Base-by-base conservation (phyloP, 495 filamentous ascomycete genomes). In the Hamigera avellanea region DNA sequence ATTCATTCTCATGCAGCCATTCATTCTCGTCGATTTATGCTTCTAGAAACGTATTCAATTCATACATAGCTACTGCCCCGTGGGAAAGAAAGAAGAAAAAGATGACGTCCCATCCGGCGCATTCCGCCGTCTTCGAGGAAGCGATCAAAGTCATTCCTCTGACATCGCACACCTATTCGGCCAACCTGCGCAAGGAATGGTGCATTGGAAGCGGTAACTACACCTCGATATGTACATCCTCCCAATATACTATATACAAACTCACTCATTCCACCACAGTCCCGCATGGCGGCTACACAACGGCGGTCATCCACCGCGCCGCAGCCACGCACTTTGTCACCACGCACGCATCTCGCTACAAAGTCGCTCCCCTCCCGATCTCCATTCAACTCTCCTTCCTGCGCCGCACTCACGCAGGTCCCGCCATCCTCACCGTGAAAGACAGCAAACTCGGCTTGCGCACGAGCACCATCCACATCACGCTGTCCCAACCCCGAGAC, bases 201-300 rank as follows among this genome's bases (percentile, higher is more conserved):
- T 80, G 71, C 42, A 84, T 87, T 43, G 83, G 83, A 32, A 69
- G 67, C 26, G 78, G 80, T 82, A 52, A 13, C 25, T n/a, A n/a
- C n/a, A n/a, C n/a, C n/a, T n/a, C n/a, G n/a, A n/a, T n/a, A n/a
- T n/a, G n/a, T n/a, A n/a, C n/a, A n/a, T n/a, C n/a, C n/a, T n/a
- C n/a, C n/a, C n/a, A n/a, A n/a, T n/a, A n/a, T 7, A 12, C 7
- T 26, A 12, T 26, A 26, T 26, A 7, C 15, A 26, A 18, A 36
- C 32, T 21, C 35, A 8, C 37, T 7, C 26, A 43, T 31, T 21
- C 49, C 30, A 47, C 35, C n/a, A 40, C 49, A 84, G 86, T 94
- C 5, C 84, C 84, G 13, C 83, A 94, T 48, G 86, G 85, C 40
- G 86, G 86, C 33, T 88, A 81, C 48, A 75, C 81, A 9, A 78